These are phyloP conservation scores for Marasmius oreades DNA, from an alignment of 1,284 basidiomycete species.

Conservation along the genomic window DNA sequence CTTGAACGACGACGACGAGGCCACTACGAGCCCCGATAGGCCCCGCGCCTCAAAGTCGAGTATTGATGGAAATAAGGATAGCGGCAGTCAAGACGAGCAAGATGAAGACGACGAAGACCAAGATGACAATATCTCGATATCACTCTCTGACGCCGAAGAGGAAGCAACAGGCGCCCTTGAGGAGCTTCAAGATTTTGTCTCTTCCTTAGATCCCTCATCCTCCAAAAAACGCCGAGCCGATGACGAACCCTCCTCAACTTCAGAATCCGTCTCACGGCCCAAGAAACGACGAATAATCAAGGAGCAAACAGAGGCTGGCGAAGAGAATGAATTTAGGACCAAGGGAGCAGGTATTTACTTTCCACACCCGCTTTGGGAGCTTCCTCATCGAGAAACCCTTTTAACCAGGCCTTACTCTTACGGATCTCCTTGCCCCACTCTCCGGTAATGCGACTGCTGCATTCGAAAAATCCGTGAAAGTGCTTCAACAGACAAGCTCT, in stretches of 20 bases:
- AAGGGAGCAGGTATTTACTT: conserved; percentile 40
- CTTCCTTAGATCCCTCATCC: conserved; percentile 56
- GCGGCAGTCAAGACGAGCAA: conserved; percentile 47
- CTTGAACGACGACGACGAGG: conserved; percentile 33
- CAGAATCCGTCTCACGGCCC: conserved; percentile 18
- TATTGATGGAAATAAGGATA: conserved; percentile 41
- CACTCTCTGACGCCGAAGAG: conserved; percentile 58
- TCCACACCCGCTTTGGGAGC: neutral
- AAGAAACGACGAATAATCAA: conserved; percentile 63
- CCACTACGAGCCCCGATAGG: conserved; percentile 13
- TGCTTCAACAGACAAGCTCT: conserved; percentile 41
- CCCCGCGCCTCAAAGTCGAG: conserved; percentile 31
- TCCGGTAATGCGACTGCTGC: conserved; percentile 50
- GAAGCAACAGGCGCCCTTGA: conserved; percentile 57
- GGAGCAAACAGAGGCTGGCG: conserved; percentile 73
- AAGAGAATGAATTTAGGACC: conserved; percentile 71
- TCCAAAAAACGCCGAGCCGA: conserved; percentile 72
- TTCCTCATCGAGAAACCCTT: neutral
- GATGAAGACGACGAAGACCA: conserved; percentile 34
- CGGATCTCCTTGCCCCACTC: conserved; percentile 70
- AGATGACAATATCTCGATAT: conserved; percentile 37
- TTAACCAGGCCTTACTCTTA: conserved; percentile 8
- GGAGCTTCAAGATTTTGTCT: conserved; percentile 69
- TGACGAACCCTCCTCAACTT: conserved; percentile 24
- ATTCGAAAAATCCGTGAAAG: conserved; percentile 69